A percentile compares a stretch with the other conserved stretches of the same genome.
Evolutionary conservation across 352 stramenopile species (phyloP).

Genomic region (Pythium utonaiense): DNA sequence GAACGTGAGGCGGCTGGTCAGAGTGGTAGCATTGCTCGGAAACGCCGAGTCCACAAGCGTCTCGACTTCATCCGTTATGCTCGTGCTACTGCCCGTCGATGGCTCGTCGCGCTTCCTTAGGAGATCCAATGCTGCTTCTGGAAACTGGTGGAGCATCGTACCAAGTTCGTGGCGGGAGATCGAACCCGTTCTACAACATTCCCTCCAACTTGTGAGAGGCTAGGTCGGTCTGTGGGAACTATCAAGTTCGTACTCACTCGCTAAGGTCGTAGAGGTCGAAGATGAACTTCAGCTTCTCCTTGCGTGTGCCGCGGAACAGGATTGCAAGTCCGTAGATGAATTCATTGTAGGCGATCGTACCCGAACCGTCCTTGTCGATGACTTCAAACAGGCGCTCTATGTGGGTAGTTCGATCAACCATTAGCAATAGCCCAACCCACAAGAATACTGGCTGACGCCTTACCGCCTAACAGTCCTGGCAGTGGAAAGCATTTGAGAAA

Average conservation of each 20-base stretch:
- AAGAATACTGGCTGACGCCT: neutral
- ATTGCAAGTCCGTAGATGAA: conserved; percentile 90
- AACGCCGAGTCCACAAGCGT: conserved; percentile 83
- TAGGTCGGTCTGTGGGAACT: too few relatives aligned
- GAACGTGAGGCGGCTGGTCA: conserved; percentile 73
- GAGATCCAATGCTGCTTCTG: conserved; percentile 61
- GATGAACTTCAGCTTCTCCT: conserved; percentile 92
- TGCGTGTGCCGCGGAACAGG: conserved; percentile 75
- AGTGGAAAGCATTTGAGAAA: conserved; percentile 94
- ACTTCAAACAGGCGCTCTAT: conserved; percentile 89
- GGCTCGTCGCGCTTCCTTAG: conserved; percentile 38
- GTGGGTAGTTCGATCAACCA: neutral
- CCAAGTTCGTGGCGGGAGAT: conserved; percentile 84
- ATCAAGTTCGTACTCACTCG: conserved; percentile 43
- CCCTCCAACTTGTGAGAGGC: neutral
- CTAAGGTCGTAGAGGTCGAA: conserved; percentile 92
- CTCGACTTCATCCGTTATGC: conserved; percentile 68
- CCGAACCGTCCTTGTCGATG: conserved; percentile 89
- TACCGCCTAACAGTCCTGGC: conserved; percentile 83
- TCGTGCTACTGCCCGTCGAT: conserved; percentile 7
- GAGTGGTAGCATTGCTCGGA: conserved; percentile 21
- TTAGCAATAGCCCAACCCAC: neutral
- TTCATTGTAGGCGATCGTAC: conserved; percentile 89
- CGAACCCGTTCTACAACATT: conserved; percentile 58
- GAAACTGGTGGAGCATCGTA: conserved; percentile 86